Conservation (phyloP, 140 eudicot genomes). For the Stevia rebaudiana region DNA sequence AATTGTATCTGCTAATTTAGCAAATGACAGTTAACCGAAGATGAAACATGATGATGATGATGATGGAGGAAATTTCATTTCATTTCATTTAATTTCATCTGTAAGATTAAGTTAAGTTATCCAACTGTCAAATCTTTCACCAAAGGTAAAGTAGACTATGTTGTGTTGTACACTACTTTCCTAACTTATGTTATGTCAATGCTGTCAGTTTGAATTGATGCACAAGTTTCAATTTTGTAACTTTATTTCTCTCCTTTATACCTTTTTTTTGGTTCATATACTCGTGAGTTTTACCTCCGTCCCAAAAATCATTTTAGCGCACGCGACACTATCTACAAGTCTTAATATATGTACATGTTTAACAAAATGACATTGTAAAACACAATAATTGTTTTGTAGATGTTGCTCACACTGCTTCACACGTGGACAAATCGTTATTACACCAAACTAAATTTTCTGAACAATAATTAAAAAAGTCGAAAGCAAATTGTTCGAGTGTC, state of each 20-base stretch:
- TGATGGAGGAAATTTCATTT: constrained; percentile 21
- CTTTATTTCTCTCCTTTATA: background rate
- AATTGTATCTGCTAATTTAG: constrained; percentile 26
- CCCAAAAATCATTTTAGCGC: too few relatives aligned
- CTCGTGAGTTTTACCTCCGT: too few relatives aligned
- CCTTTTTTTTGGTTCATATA: too few relatives aligned
- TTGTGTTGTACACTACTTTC: background rate
- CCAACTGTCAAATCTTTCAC: constrained; percentile 2
- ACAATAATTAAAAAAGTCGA: too few relatives aligned
- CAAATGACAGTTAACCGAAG: constrained; percentile 10
- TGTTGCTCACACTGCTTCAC: too few relatives aligned
- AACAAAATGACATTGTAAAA: too few relatives aligned
- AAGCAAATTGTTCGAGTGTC: too few relatives aligned
- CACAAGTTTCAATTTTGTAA: background rate
- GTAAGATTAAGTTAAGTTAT: constrained; percentile 24
- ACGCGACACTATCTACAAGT: too few relatives aligned
- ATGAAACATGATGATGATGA: constrained; percentile 13
- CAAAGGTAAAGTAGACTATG: constrained; percentile 9
- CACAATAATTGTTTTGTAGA: too few relatives aligned
- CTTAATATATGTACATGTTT: too few relatives aligned
- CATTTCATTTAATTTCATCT: constrained; percentile 1
- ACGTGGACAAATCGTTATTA: too few relatives aligned
- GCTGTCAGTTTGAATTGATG: constrained; percentile 11
- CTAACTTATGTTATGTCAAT: constrained; percentile 18
- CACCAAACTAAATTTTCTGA: too few relatives aligned